A percentile compares a stretch with the other conserved stretches of the same genome.
These are phyloP conservation scores for Beauveria sp. DNA, from an alignment of 2,329 filamentous ascomycete genomes.

Conservation along the genomic window DNA sequence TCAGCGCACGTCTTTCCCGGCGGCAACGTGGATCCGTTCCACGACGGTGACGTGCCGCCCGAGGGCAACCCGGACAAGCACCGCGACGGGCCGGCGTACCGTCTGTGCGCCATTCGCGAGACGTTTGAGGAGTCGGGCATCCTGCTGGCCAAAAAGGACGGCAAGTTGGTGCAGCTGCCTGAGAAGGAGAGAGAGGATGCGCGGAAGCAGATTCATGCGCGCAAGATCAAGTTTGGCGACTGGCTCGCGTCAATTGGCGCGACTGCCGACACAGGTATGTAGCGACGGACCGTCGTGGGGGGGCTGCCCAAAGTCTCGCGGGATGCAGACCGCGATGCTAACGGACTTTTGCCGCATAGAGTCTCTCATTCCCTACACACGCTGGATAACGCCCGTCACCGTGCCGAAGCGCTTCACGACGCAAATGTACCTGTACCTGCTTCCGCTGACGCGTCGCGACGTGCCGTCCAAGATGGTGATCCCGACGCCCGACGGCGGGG, in stretches of 20 bases:
- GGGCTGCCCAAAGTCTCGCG: no score
- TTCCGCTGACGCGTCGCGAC: conserved; percentile 43
- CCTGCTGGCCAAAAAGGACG: conserved; percentile 55
- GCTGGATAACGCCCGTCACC: conserved; percentile 78
- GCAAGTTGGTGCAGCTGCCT: conserved; percentile 52
- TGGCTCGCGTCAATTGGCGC: conserved; percentile 54
- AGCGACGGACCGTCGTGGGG: no score
- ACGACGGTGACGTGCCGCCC: conserved; percentile 57
- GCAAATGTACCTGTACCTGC: conserved; percentile 93
- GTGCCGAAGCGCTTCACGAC: conserved; percentile 77
- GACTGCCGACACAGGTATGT: conserved; percentile 56
- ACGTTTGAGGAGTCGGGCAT: conserved; percentile 95
- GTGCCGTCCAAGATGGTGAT: conserved; percentile 45
- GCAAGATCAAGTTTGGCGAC: conserved; percentile 55
- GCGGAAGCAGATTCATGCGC: conserved; percentile 60
- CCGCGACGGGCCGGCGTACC: conserved; percentile 63
- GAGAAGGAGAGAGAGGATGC: conserved; percentile 55
- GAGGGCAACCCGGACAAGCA: conserved; percentile 50
- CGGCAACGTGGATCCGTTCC: conserved; percentile 68
- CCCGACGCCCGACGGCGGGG: conserved; percentile 62
- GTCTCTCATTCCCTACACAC: conserved; percentile 71
- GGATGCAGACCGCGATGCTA: conserved; percentile 20
- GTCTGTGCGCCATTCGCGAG: conserved; percentile 79
- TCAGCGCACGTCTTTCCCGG: conserved; percentile 95
- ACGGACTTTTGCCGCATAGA: not conserved